These are phyloP conservation scores for Phytophthora pisi DNA, from an alignment of 352 stramenopile genomes.

Conservation along the genomic window DNA sequence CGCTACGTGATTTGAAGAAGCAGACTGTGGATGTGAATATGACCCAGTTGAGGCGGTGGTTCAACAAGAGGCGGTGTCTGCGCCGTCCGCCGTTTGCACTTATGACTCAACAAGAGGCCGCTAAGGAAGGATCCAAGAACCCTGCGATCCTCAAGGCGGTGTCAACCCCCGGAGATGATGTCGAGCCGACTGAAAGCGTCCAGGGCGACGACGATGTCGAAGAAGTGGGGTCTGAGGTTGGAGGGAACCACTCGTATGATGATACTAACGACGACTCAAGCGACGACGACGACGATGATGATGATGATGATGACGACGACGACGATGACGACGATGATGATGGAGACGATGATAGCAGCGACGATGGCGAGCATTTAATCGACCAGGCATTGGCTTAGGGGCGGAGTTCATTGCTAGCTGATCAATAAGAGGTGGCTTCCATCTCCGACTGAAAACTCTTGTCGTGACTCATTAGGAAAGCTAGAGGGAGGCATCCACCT, in stretches of 20 bases:
- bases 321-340: conserved; percentile 40
- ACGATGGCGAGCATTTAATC: conserved; percentile 45
- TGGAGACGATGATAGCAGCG: conserved; percentile 38
- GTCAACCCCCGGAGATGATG: conserved; percentile 27
- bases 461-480: conserved; percentile 11
- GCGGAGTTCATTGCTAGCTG: conserved; percentile 3
- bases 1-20: conserved; percentile 75
- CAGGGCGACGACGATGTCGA: conserved; percentile 34
- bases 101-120: conserved; percentile 79
- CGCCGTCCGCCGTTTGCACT: conserved; percentile 80
- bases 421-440: conserved; percentile 8
- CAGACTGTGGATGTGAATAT: conserved; percentile 85
- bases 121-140: conserved; percentile 62
- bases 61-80: conserved; percentile 87
- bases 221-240: conserved; percentile 37
- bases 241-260: conserved; percentile 43
- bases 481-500: conserved; percentile 10
- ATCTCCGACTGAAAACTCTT: conserved; percentile 3
- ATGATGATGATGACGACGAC: conserved; percentile 48
- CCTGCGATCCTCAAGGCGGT: conserved; percentile 40
- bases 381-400: conserved; percentile 35
- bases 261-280: conserved; percentile 57
- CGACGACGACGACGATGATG: conserved; percentile 51
- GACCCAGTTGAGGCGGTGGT: conserved; percentile 85
- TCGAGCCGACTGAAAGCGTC: conserved; percentile 36